Conservation (phyloP, 805 yeast species). For the Osmozyma mogii region DNA sequence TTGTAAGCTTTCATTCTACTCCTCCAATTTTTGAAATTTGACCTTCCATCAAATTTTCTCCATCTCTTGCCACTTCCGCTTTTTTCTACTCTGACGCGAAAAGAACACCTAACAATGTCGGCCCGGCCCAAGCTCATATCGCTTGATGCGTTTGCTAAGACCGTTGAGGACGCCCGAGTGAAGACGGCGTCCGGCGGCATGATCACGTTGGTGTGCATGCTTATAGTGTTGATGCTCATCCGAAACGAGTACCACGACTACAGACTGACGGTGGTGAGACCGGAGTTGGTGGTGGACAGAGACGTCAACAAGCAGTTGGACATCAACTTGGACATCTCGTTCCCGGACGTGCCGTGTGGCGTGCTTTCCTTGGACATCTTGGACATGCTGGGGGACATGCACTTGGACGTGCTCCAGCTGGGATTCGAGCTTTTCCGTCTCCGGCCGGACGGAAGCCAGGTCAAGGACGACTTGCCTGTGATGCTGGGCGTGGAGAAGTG, state of each 20-base stretch:
- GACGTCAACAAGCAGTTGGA: slow-evolving; percentile 68
- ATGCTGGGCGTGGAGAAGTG: slow-evolving; percentile 22
- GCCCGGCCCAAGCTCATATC: slow-evolving; percentile 40
- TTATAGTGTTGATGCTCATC: slow-evolving; percentile 55
- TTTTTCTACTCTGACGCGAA: too few relatives aligned
- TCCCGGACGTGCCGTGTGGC: slow-evolving; percentile 84
- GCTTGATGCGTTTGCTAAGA: slow-evolving; percentile 86
- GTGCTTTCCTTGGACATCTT: slow-evolving; percentile 73
- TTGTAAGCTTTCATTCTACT: too few relatives aligned
- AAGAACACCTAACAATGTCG: too few relatives aligned
- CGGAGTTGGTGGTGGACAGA: slow-evolving; percentile 85
- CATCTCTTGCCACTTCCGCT: too few relatives aligned
- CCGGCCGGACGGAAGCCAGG: slow-evolving; percentile 42
- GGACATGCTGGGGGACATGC: slow-evolving; percentile 83
- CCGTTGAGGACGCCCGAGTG: slow-evolving; percentile 88
- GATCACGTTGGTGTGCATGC: slow-evolving; percentile 64
- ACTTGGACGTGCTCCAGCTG: slow-evolving; percentile 58
- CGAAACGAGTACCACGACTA: slow-evolving; percentile 73
- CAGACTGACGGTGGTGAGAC: slow-evolving; percentile 56
- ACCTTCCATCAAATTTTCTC: too few relatives aligned
- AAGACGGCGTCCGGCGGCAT: slow-evolving; percentile 87
- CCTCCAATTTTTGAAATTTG: too few relatives aligned
- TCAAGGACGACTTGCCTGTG: slow-evolving; percentile 19
- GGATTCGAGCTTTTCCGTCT: slow-evolving; percentile 70
- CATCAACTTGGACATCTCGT: slow-evolving; percentile 72